A percentile compares a stretch with the other conserved stretches of the same genome.
Evolutionary conservation across 176 grass and related monocot species (phyloP).

Genomic region (Areca catechu): DNA sequence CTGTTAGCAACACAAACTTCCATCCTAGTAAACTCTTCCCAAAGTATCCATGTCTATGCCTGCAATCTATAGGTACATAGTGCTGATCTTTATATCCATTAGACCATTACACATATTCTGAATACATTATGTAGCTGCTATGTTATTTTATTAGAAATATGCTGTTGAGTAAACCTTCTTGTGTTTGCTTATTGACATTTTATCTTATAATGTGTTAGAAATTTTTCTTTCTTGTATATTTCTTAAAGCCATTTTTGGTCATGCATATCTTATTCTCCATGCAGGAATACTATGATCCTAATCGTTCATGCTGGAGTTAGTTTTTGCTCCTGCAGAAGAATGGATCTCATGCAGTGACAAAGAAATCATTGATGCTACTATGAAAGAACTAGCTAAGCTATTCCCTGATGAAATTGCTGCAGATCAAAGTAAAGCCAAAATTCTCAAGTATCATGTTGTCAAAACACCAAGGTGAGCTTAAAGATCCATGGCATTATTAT

Average conservation of each 20-base stretch:
- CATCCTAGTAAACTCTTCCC: too few relatives aligned
- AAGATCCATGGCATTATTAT: background rate
- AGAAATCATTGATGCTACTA: conserved; percentile 82
- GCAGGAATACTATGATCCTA: conserved; percentile 93
- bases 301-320: conserved; percentile 94
- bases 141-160: too few relatives aligned
- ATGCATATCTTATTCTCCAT: conserved; percentile 25
- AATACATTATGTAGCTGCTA: too few relatives aligned
- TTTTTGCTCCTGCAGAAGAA: conserved; percentile 94
- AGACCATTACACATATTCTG: too few relatives aligned
- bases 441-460: conserved; percentile 82
- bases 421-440: conserved; percentile 88
- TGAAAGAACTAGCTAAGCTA: conserved; percentile 84
- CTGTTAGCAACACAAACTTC: too few relatives aligned
- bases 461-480: conserved; percentile 71
- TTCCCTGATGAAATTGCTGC: conserved; percentile 94
- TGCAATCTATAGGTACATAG: too few relatives aligned
- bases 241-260: background rate
- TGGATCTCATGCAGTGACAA: conserved; percentile 70
- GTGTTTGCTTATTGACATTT: too few relatives aligned
- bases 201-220: too few relatives aligned
- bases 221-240: background rate
- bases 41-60: too few relatives aligned
- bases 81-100: too few relatives aligned
- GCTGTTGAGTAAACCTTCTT: too few relatives aligned